Evolutionary conservation across 257 asterid species (phyloP).

Genomic region (Dorcoceras hygrometricum): DNA sequence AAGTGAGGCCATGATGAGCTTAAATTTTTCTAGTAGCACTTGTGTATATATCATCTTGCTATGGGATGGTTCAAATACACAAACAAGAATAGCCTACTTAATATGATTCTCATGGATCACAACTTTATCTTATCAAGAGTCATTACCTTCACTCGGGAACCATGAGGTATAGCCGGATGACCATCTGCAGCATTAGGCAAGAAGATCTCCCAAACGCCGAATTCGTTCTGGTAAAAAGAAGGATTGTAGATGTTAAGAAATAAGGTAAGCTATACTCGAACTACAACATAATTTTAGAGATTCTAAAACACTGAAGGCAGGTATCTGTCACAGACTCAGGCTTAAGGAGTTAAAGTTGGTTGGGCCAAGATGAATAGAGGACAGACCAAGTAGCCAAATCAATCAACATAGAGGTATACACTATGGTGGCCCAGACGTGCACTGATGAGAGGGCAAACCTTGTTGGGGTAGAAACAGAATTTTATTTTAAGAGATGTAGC

Average conservation of each 20-base stretch:
- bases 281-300: not conserved
- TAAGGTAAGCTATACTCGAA: not conserved
- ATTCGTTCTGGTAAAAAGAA: conserved; percentile 72
- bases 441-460: too few species aligned
- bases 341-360: too few species aligned
- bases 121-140: conserved; percentile 12
- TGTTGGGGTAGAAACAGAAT: not conserved
- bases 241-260: not conserved
- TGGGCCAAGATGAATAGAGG: not conserved
- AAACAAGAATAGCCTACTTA: conserved; percentile 7
- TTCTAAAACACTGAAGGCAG: not conserved
- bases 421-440: too few species aligned
- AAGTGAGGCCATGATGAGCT: conserved; percentile 16
- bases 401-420: not conserved
- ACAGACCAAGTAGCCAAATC: not conserved
- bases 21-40: conserved; percentile 15
- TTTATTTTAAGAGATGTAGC: too few species aligned
- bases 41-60: conserved; percentile 1
- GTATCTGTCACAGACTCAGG: not conserved
- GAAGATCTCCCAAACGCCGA: conserved; percentile 96
- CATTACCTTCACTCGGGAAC: conserved; percentile 89
- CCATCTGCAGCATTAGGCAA: conserved; percentile 94
- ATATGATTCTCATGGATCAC: conserved; percentile 9
- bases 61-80: not conserved
- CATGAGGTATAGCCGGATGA: conserved; percentile 93